Percentiles rank a stretch among this genome's conserved stretches.
phyloP scores from a whole-genome alignment of 176 grass and related monocot species.

The Avena atlantica region DNA sequence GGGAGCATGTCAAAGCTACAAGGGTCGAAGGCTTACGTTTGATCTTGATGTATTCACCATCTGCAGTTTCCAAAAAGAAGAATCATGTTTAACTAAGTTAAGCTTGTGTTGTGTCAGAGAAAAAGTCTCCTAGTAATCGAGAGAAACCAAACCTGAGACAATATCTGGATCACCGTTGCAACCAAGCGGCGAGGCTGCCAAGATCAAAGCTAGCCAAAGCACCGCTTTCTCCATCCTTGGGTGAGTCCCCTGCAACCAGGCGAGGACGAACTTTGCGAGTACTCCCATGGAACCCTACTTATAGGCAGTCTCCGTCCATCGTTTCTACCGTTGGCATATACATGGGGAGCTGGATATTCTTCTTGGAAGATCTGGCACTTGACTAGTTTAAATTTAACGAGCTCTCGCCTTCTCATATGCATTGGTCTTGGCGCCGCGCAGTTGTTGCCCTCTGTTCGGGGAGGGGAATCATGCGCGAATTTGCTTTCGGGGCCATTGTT shows the following conservation, averaged over 20 bases:
- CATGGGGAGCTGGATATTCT: slow-evolving; percentile 27
- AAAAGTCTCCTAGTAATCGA: neutral
- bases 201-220: neutral
- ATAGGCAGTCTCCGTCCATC: neutral
- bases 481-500: slow-evolving; percentile 32
- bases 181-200: neutral
- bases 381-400: slow-evolving; percentile 40
- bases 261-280: slow-evolving; percentile 30
- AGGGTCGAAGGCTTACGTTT: slow-evolving; percentile 37
- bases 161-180: slow-evolving; percentile 44
- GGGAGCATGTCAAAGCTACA: neutral
- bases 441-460: neutral
- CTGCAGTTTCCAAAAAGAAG: slow-evolving; percentile 37
- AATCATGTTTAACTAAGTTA: slow-evolving; percentile 26
- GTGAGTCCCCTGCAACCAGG: neutral
- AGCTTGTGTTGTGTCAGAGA: neutral
- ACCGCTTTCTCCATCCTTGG: slow-evolving; percentile 18
- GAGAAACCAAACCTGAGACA: slow-evolving; percentile 22
- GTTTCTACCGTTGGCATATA: neutral
- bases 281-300: neutral
- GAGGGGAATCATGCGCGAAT: slow-evolving; percentile 24
- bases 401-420: neutral
- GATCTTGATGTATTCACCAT: slow-evolving; percentile 51
- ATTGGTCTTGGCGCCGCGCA: slow-evolving; percentile 7
- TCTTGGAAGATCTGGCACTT: neutral